These are phyloP conservation scores for Pelargonium fulgidum DNA, from an alignment of 441 rosid genomes.

Conservation along the genomic window DNA sequence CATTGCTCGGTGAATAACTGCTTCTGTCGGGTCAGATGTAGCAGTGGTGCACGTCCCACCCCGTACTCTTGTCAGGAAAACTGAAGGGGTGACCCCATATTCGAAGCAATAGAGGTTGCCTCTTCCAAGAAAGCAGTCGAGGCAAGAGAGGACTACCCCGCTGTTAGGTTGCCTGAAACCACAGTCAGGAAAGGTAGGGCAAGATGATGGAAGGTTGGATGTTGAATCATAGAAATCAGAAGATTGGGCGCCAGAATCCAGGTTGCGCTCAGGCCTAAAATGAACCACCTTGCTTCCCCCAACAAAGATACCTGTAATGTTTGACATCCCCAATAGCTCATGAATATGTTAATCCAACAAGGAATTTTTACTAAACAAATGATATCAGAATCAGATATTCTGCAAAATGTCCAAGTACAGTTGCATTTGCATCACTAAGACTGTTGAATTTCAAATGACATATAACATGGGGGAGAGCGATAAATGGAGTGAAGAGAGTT, in stretches of 20 bases:
- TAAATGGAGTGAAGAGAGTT: no score
- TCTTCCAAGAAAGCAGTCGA: slow-evolving; percentile 76
- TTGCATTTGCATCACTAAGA: no score
- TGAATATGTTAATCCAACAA: slow-evolving; percentile 14
- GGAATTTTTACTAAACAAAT: neutral
- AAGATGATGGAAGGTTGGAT: slow-evolving; percentile 39
- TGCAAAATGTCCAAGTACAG: no score
- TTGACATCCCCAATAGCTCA: slow-evolving; percentile 14
- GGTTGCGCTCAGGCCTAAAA: slow-evolving; percentile 61
- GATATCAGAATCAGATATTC: no score
- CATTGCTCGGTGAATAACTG: slow-evolving; percentile 83
- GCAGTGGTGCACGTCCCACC: slow-evolving; percentile 97
- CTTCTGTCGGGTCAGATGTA: slow-evolving; percentile 46
- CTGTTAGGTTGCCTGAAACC: slow-evolving; percentile 82
- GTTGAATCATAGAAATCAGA: slow-evolving; percentile 34
- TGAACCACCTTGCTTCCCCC: slow-evolving; percentile 99
- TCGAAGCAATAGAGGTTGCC: slow-evolving; percentile 77
- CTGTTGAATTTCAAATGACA: no score
- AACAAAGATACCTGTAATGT: slow-evolving; percentile 66
- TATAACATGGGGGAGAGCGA: no score
- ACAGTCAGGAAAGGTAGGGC: slow-evolving; percentile 82
- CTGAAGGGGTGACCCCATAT: slow-evolving; percentile 64
- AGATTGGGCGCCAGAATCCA: slow-evolving; percentile 19
- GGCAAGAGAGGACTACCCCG: slow-evolving; percentile 79
- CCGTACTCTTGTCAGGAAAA: slow-evolving; percentile 73